A percentile compares a stretch with the other conserved stretches of the same genome.
These are phyloP conservation scores for Zizania palustris DNA, from an alignment of 202 grass and related monocot genomes.

Conservation along the genomic window DNA sequence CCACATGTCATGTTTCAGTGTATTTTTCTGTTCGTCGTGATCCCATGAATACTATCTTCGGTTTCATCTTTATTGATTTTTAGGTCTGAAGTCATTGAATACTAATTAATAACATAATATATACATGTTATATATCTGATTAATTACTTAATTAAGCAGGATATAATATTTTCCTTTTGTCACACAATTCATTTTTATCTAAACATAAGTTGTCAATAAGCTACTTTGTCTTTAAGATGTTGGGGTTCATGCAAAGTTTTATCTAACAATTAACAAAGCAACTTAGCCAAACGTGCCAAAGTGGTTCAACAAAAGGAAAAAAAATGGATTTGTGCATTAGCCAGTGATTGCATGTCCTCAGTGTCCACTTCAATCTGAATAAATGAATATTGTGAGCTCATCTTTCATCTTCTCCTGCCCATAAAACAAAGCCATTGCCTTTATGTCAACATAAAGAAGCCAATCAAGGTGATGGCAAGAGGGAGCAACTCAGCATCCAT, in stretches of 20 bases:
- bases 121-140: too few relatives aligned
- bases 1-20: constrained; percentile 18
- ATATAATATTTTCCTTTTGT: too few relatives aligned
- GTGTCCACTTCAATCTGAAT: constrained; percentile 20
- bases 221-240: background rate
- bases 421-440: constrained; percentile 6
- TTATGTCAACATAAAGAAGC: constrained; percentile 58
- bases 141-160: too few relatives aligned
- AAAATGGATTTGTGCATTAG: background rate
- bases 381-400: constrained; percentile 41
- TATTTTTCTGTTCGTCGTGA: constrained; percentile 16
- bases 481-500: constrained; percentile 18
- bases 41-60: background rate
- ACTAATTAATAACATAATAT: too few relatives aligned
- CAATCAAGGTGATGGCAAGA: background rate
- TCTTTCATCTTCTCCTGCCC: constrained; percentile 30
- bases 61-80: too few relatives aligned
- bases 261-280: background rate
- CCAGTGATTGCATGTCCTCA: constrained; percentile 9
- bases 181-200: background rate
- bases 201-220: background rate
- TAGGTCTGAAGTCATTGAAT: too few relatives aligned
- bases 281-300: background rate
- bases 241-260: background rate
- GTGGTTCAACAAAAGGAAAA: background rate